Base-by-base conservation (phyloP, 2,329 filamentous ascomycete genomes). In the Fusarium sp. region DNA sequence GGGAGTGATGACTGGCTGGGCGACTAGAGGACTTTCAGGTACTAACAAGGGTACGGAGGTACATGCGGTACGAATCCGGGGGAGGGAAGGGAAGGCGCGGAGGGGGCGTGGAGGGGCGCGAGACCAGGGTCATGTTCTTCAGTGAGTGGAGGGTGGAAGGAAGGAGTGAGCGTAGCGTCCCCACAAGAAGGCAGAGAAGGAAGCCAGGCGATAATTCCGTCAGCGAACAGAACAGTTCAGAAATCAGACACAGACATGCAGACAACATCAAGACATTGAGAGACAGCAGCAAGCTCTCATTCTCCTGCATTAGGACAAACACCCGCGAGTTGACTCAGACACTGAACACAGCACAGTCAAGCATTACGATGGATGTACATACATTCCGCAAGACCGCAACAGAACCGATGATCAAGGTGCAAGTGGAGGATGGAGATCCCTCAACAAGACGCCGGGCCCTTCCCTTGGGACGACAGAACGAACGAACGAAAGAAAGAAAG, bases 1-100 rank as follows among this genome's bases (percentile, higher is more conserved):
- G 58, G 42, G 62, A 61, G 75, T 74, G 73, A 75, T 74, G 66
- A 75, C 73, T 68, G 74, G 69, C 72, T 63, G 73, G 61, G 42
- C 27, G 47, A 52, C 47, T 60, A 35, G 65, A 52, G 66, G 69
- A 73, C 72, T 74, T 70, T 72, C 69, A 73, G 72, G 69, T 75
- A 75, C 47, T 52, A 52, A 52, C 73, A 68, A 75, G 73, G 73
- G 20, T 74, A 73, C 73, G 22, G 66, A 50, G 72, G 45, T 74
- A 73, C 69, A 50, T 66, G 61, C 66, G 73, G 73, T 75, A 75
- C 73, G 50, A 75, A 75, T 75, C 73, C 69, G 73, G 73, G 73
- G 73, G 73, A 74, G 62, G 64, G 72, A 70, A 61, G 61, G 59
- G 69, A 75, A 70, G 66, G 73, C 69, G 52, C 54, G 66, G 66